Evolutionary conservation across 495 filamentous ascomycete genomes (phyloP).

Genomic region (Xanthoparmelia taractica): DNA sequence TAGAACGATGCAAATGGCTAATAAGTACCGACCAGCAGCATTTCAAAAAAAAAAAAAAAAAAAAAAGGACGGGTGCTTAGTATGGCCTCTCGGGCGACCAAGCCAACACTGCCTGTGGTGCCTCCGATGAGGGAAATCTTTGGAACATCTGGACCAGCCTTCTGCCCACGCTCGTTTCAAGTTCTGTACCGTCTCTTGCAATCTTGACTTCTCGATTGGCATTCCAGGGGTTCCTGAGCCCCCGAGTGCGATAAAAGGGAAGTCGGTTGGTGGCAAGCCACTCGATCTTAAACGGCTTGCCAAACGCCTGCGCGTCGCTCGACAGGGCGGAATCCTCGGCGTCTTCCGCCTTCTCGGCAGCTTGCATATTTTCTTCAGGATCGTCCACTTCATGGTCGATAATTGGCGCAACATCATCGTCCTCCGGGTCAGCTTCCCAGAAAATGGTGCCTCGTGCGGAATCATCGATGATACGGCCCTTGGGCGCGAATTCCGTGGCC

Average conservation of each 20-base stretch:
- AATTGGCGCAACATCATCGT: constrained; percentile 34
- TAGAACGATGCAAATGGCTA: constrained; percentile 1
- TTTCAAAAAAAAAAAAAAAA: too few relatives aligned
- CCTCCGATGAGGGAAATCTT: constrained; percentile 6
- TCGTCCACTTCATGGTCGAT: constrained; percentile 37
- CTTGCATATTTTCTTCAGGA: constrained; percentile 30
- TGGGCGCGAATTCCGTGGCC: constrained; percentile 72
- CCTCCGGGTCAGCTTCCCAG: constrained; percentile 76
- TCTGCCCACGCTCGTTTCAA: constrained; percentile 76
- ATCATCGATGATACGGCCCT: constrained; percentile 87
- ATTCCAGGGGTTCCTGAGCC: constrained; percentile 93
- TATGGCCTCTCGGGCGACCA: constrained; percentile 6
- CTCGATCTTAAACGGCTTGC: constrained; percentile 86
- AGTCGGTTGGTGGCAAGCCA: constrained; percentile 83
- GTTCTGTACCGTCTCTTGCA: constrained; percentile 87
- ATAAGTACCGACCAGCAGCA: constrained; percentile 13
- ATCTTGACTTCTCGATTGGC: constrained; percentile 95
- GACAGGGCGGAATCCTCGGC: constrained; percentile 35
- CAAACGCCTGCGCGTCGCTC: constrained; percentile 58
- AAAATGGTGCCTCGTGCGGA: constrained; percentile 90
- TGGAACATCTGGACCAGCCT: constrained; percentile 75
- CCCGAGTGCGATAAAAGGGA: constrained; percentile 85
- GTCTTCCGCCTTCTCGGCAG: constrained; percentile 33
- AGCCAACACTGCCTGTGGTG: constrained; percentile 2
- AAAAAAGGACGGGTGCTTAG: not conserved